Evolutionary conservation across 257 asterid species (phyloP).

Genomic region (Jaltomata sinuosa): DNA sequence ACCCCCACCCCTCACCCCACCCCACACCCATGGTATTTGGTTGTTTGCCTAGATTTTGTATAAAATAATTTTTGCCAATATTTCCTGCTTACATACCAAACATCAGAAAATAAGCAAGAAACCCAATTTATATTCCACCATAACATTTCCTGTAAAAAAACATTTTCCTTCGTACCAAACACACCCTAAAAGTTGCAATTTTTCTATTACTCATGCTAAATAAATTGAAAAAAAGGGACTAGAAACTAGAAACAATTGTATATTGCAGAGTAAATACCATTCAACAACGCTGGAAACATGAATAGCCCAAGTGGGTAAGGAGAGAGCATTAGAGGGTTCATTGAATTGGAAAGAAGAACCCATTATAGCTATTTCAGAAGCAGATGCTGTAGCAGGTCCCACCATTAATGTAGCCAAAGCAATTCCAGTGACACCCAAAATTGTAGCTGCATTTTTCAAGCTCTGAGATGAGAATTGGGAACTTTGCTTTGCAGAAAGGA

Average conservation of each 20-base stretch:
- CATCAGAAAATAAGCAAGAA: neutral
- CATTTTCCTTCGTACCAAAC: neutral
- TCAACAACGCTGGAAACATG: conserved; percentile 96
- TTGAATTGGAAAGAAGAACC: conserved; percentile 26
- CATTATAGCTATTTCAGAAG: conserved; percentile 36
- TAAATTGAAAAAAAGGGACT: neutral
- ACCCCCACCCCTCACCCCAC: too few relatives aligned
- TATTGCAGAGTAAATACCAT: conserved; percentile 38
- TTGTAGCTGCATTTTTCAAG: conserved; percentile 19
- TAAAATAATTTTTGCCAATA: too few relatives aligned
- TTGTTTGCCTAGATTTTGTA: neutral
- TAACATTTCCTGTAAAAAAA: too few relatives aligned
- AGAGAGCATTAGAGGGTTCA: conserved; percentile 94
- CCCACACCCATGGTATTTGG: neutral
- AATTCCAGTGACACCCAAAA: conserved; percentile 59
- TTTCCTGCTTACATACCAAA: neutral
- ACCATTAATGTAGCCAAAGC: conserved; percentile 33
- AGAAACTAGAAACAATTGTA: neutral
- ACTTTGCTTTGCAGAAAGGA: neutral
- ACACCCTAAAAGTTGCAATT: neutral
- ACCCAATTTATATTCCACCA: too few relatives aligned
- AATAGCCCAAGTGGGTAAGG: conserved; percentile 93
- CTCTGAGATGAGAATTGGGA: neutral
- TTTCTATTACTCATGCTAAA: neutral
- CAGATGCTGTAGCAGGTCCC: conserved; percentile 33